phyloP scores from a whole-genome alignment of 768 basidiomycete species.

The Cystofilobasidium bisporidii region DNA sequence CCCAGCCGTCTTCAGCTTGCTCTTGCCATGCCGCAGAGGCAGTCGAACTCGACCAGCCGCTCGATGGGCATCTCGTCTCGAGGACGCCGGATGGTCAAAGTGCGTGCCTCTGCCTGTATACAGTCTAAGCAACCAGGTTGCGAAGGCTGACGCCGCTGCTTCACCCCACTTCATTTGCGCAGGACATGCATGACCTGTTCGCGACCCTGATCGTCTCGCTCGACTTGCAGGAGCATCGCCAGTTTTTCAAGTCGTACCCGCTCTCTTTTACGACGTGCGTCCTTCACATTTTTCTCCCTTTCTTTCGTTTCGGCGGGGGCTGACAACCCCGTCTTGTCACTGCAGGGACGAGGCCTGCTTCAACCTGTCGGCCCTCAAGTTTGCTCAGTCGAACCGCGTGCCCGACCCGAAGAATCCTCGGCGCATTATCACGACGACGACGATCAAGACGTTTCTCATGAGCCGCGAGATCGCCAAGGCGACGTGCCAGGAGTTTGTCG shows the following conservation, averaged over 20 bases:
- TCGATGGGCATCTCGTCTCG: constrained; percentile 99
- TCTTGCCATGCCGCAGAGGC: neutral
- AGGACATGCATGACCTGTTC: constrained; percentile 98
- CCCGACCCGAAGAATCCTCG: constrained; percentile 96
- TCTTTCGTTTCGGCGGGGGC: too few relatives aligned
- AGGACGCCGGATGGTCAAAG: constrained; percentile 88
- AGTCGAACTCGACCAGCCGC: constrained; percentile 42
- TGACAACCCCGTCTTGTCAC: neutral
- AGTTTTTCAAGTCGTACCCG: constrained; percentile 88
- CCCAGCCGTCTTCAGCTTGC: neutral
- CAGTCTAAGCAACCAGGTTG: neutral
- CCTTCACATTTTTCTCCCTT: neutral
- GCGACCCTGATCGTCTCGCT: constrained; percentile 93
- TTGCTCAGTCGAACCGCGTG: constrained; percentile 96
- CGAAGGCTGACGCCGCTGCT: neutral
- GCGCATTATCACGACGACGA: constrained; percentile 96
- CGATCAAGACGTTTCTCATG: constrained; percentile 99
- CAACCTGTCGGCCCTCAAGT: constrained; percentile 90
- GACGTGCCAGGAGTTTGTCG: constrained; percentile 99
- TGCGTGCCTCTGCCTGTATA: constrained; percentile 36
- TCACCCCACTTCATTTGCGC: constrained; percentile 11
- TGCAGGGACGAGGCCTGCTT: constrained; percentile 82
- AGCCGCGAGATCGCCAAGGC: constrained; percentile 99
- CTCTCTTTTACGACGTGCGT: constrained; percentile 94
- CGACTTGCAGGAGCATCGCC: constrained; percentile 78